These are phyloP conservation scores for Plantago coronopus DNA, from an alignment of 305 asterid species.

Conservation along the genomic window DNA sequence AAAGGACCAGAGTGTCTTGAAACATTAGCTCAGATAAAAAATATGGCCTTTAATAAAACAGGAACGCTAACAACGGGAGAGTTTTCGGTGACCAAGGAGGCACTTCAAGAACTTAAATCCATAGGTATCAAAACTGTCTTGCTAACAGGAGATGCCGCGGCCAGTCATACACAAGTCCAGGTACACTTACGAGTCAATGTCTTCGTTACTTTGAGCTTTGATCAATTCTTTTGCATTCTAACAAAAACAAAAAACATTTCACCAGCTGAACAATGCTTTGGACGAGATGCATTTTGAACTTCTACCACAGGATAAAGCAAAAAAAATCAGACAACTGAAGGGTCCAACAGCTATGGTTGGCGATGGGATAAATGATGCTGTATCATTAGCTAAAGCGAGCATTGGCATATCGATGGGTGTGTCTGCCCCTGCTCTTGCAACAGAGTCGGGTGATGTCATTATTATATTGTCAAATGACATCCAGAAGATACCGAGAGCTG, in stretches of 20 bases:
- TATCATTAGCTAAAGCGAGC: constrained; percentile 72
- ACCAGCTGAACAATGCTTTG: constrained; percentile 55
- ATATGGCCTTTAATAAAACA: constrained; percentile 86
- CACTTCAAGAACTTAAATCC: constrained; percentile 51
- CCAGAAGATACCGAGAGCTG: constrained; percentile 52
- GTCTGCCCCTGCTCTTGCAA: constrained; percentile 76
- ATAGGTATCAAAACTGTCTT: constrained; percentile 68
- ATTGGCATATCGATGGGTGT: constrained; percentile 90
- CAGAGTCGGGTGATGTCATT: constrained; percentile 65
- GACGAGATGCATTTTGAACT: constrained; percentile 62
- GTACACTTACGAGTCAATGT: constrained; percentile 25
- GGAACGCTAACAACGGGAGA: constrained; percentile 88
- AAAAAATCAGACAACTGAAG: constrained; percentile 46
- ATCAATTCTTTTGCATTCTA: too few relatives aligned
- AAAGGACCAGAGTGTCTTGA: constrained; percentile 86
- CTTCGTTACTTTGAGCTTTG: too few relatives aligned
- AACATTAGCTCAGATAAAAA: constrained; percentile 53
- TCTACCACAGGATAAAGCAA: constrained; percentile 69
- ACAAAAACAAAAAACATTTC: background rate
- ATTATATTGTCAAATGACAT: constrained; percentile 88
- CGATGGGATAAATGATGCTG: constrained; percentile 85
- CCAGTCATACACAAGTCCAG: constrained; percentile 65
- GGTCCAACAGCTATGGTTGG: constrained; percentile 78
- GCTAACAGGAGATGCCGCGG: constrained; percentile 93
- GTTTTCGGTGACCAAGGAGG: constrained; percentile 69